phyloP scores from a whole-genome alignment of 164 flowering plant species.

The Vitis rotundifolia region DNA sequence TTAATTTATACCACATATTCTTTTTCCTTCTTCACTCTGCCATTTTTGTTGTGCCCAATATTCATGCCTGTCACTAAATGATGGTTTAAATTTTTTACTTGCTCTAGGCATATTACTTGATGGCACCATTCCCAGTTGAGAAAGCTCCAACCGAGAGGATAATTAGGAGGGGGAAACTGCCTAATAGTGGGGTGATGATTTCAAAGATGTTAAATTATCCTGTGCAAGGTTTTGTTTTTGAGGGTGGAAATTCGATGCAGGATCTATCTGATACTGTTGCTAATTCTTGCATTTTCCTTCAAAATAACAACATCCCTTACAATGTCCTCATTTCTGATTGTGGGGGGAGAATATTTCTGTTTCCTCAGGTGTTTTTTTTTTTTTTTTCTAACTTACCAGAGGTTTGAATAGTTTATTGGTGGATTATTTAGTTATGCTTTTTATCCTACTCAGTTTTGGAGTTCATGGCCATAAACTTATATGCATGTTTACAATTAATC shows the following conservation, averaged over 20 bases:
- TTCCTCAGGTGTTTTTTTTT: slow-evolving; percentile 66
- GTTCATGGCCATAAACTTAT: too few species aligned
- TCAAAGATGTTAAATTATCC: slow-evolving; percentile 68
- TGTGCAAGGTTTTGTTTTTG: slow-evolving; percentile 70
- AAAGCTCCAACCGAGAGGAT: slow-evolving; percentile 54
- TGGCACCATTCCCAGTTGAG: slow-evolving; percentile 69
- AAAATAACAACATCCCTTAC: slow-evolving; percentile 71
- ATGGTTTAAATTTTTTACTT: background rate
- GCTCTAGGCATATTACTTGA: slow-evolving; percentile 71
- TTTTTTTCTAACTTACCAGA: background rate
- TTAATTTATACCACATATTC: background rate
- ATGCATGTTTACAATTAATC: too few species aligned
- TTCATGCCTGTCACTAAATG: background rate
- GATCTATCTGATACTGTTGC: slow-evolving; percentile 64
- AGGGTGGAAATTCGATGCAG: slow-evolving; percentile 60
- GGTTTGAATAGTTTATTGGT: background rate
- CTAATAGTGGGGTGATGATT: slow-evolving; percentile 40
- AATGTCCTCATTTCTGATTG: slow-evolving; percentile 78
- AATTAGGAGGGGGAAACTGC: slow-evolving; percentile 6
- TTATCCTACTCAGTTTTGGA: too few species aligned
- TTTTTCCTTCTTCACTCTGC: too few species aligned
- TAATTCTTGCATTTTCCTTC: slow-evolving; percentile 63
- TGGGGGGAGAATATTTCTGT: slow-evolving; percentile 61
- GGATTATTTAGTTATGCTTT: background rate
- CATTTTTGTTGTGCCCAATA: background rate